Conservation (phyloP, 352 stramenopile species). For the Pythium rishiriense region DNA sequence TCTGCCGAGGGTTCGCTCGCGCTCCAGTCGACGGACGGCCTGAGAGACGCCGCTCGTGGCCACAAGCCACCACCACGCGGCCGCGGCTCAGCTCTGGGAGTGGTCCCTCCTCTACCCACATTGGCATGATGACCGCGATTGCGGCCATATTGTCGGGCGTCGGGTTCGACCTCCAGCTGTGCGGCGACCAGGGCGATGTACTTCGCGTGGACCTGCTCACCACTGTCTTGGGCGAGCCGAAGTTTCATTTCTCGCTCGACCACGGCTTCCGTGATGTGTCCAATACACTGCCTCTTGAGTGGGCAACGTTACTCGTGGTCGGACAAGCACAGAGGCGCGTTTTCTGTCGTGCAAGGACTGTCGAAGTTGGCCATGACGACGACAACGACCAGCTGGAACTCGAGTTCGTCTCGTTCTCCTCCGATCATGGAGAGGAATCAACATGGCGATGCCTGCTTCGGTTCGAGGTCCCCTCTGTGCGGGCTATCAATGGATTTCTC, state of each 20-base stretch:
- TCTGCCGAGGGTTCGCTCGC: conserved; percentile 7
- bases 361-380: not conserved
- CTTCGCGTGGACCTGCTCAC: not conserved
- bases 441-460: conserved; percentile 11
- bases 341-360: not conserved
- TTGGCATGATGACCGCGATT: conserved; percentile 11
- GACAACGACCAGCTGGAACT: conserved; percentile 4
- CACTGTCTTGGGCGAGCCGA: not conserved
- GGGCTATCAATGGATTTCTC: not conserved
- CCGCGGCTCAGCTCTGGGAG: not conserved
- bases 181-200: not conserved
- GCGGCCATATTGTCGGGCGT: not conserved
- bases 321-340: not conserved
- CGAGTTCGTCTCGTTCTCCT: not conserved
- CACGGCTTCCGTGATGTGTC: conserved; percentile 1
- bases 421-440: not conserved
- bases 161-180: not conserved
- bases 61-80: not conserved
- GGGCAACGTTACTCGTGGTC: conserved; percentile 4
- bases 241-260: not conserved
- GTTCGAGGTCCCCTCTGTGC: not conserved
- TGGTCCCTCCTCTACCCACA: not conserved
- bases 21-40: not conserved
- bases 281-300: conserved; percentile 8
- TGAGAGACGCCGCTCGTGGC: conserved; percentile 14